Conservation (phyloP, 129 eudicot genomes). For the Ambrosia artemisiifolia region DNA sequence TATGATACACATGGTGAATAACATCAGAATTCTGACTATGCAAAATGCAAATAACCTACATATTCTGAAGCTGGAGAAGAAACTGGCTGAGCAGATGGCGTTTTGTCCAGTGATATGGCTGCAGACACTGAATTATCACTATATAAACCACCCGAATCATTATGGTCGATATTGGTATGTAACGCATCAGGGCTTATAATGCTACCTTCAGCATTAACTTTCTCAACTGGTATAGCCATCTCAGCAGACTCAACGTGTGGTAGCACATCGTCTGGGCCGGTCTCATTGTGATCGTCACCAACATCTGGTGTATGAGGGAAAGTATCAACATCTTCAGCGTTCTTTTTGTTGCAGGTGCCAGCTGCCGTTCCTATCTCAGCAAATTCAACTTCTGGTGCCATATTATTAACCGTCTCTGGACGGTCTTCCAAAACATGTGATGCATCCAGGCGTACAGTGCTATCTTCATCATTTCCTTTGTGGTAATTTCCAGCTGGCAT, state of each 20-base stretch:
- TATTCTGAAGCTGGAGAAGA: slow-evolving; percentile 13
- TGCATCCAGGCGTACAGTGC: slow-evolving; percentile 5
- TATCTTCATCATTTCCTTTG: slow-evolving; percentile 16
- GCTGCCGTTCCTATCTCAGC: slow-evolving; percentile 1
- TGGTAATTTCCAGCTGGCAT: slow-evolving; percentile 11
- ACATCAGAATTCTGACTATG: background rate
- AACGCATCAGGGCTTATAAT: slow-evolving; percentile 9
- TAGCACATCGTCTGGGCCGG: background rate
- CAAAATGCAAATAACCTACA: slow-evolving; percentile 15
- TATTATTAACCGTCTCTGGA: background rate
- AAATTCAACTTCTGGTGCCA: background rate
- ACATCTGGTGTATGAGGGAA: background rate
- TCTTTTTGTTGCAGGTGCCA: slow-evolving; percentile 6
- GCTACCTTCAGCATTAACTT: slow-evolving; percentile 18
- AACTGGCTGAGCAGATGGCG: background rate
- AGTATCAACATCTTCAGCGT: background rate
- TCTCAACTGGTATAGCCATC: background rate
- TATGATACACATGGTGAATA: background rate
- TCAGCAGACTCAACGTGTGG: background rate
- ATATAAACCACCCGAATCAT: background rate
- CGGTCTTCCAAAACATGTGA: slow-evolving; percentile 14
- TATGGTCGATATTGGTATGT: background rate
- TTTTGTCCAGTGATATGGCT: background rate
- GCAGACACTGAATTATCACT: background rate
- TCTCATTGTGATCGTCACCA: background rate